Evolutionary conservation across 2,329 filamentous ascomycete genomes (phyloP).

Genomic region (Neobulgaria alba): DNA sequence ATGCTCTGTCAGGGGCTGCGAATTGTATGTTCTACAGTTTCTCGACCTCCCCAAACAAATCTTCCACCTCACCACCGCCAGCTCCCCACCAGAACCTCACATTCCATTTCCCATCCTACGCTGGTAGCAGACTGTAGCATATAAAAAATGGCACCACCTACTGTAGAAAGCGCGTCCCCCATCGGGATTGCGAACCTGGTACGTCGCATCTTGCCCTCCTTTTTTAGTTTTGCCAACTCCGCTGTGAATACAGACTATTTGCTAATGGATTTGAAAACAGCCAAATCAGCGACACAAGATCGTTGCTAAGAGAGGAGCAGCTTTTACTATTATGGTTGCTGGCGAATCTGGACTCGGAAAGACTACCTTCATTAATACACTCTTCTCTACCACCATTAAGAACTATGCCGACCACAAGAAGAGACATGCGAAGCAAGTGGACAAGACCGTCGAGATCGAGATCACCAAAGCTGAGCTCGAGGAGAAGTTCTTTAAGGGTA

Average conservation of each 20-base stretch:
- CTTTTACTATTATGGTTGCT: constrained; percentile 99
- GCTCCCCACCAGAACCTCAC: background rate
- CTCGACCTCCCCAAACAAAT: constrained; percentile 1
- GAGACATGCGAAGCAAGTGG: constrained; percentile 97
- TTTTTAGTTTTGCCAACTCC: constrained; percentile 31
- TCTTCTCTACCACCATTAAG: constrained; percentile 99
- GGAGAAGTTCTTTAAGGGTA: constrained; percentile 99
- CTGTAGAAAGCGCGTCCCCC: constrained; percentile 53
- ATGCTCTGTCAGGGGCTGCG: background rate
- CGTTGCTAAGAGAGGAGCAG: constrained; percentile 77
- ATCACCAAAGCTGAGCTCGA: constrained; percentile 99
- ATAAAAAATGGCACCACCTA: constrained; percentile 45
- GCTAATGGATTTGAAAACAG: constrained; percentile 6
- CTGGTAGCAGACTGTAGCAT: background rate
- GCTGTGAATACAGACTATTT: too few species aligned
- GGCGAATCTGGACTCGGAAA: constrained; percentile 98
- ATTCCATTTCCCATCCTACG: background rate
- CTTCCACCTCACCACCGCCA: background rate
- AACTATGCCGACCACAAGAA: constrained; percentile 99
- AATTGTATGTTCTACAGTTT: constrained; percentile 2
- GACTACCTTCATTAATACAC: constrained; percentile 99
- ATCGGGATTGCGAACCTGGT: constrained; percentile 70
- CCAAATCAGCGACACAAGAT: constrained; percentile 70
- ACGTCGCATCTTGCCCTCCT: too few species aligned
- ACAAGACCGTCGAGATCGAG: constrained; percentile 99